Percentiles rank a stretch among this genome's conserved stretches.
phyloP scores from a whole-genome alignment of 805 yeast genomes.

The Lipomyces spencermartinsiae region DNA sequence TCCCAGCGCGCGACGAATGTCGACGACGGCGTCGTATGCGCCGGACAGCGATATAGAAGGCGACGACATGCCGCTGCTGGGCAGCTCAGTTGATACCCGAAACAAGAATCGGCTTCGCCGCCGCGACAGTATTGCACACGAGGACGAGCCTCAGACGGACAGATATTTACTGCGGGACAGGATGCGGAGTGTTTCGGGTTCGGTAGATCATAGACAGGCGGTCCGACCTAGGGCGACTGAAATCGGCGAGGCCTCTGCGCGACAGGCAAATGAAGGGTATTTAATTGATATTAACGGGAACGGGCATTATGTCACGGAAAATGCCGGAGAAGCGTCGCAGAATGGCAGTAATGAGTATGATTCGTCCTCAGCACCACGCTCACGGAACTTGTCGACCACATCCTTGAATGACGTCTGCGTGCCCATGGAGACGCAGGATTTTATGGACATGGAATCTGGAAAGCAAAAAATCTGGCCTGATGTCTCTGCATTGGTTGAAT shows the following conservation, averaged over 20 bases:
- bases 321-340: conserved; percentile 9
- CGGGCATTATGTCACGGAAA: neutral
- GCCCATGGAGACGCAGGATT: conserved; percentile 63
- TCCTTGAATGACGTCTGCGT: conserved; percentile 92
- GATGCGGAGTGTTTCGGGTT: conserved; percentile 1
- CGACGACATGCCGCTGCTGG: neutral
- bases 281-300: conserved; percentile 7
- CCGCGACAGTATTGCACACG: conserved; percentile 21
- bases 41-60: conserved; percentile 16
- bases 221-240: neutral
- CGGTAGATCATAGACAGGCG: neutral
- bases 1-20: conserved; percentile 16
- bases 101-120: conserved; percentile 23
- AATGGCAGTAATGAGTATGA: conserved; percentile 7
- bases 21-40: conserved; percentile 9
- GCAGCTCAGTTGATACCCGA: conserved; percentile 19
- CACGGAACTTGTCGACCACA: conserved; percentile 45
- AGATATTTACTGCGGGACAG: conserved; percentile 12
- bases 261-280: conserved; percentile 10
- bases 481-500: conserved; percentile 73
- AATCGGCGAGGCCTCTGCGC: conserved; percentile 1
- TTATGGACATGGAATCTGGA: conserved; percentile 34
- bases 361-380: conserved; percentile 17
- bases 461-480: conserved; percentile 78
- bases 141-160: conserved; percentile 12